Evolutionary conservation across 805 yeast genomes (phyloP).

Genomic region (Candida chauliodis): DNA sequence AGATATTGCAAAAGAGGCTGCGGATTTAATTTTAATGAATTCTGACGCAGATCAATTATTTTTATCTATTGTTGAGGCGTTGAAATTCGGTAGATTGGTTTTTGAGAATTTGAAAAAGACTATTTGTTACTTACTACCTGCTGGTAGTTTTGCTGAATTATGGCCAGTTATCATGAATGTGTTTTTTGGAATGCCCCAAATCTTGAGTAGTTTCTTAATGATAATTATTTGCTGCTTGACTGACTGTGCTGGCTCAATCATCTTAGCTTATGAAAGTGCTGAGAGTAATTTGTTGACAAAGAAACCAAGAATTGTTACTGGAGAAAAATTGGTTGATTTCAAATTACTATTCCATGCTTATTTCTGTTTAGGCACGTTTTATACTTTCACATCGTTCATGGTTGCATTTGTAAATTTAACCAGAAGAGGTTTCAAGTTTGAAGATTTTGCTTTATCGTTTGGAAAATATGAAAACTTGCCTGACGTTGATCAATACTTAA

Average conservation of each 20-base stretch:
- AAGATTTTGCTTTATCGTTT: constrained; percentile 31
- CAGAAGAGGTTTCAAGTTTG: constrained; percentile 33
- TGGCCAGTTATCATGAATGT: constrained; percentile 49
- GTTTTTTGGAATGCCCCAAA: constrained; percentile 45
- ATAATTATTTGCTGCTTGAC: constrained; percentile 48
- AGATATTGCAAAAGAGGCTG: constrained; percentile 37
- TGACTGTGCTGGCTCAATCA: constrained; percentile 44
- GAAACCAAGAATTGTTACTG: constrained; percentile 40
- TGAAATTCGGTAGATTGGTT: constrained; percentile 43
- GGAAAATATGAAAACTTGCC: constrained; percentile 24
- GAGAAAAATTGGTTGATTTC: constrained; percentile 38
- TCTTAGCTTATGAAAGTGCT: constrained; percentile 41
- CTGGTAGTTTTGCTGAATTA: constrained; percentile 48
- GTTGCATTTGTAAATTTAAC: constrained; percentile 36
- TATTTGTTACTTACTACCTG: constrained; percentile 48
- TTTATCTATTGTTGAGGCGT: constrained; percentile 29
- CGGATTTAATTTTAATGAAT: constrained; percentile 29
- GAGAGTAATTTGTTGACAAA: constrained; percentile 41
- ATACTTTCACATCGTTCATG: constrained; percentile 38
- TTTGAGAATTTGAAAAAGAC: constrained; percentile 48
- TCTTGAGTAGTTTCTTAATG: constrained; percentile 47
- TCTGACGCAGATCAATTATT: constrained; percentile 15
- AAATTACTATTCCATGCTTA: constrained; percentile 42
- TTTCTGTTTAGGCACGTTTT: constrained; percentile 38
- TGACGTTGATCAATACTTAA: constrained; percentile 19